Conservation (phyloP, 148 eudicot species). For the Rhododendron vialii region DNA sequence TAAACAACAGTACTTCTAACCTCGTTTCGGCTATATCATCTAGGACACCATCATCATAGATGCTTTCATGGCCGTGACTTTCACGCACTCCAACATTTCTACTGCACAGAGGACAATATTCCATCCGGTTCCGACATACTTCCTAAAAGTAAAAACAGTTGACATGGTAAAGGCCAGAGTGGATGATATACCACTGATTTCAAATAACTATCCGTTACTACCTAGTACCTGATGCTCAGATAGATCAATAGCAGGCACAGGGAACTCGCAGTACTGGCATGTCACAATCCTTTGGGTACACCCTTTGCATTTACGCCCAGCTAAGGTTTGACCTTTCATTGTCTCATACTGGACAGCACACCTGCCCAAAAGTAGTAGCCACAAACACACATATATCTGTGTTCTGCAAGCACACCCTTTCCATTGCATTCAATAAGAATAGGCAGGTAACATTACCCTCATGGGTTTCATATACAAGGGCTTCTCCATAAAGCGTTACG, state of each 20-base stretch:
- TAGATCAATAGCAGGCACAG: conserved; percentile 79
- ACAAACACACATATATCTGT: too few species aligned
- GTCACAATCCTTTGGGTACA: conserved; percentile 81
- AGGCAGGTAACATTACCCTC: too few species aligned
- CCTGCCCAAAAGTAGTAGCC: conserved; percentile 41
- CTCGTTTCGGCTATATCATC: conserved; percentile 28
- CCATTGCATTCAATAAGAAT: too few species aligned
- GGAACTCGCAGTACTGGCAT: conserved; percentile 90
- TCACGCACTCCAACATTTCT: conserved; percentile 44
- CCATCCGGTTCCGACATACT: conserved; percentile 94
- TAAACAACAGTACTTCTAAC: too few species aligned
- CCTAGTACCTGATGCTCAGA: conserved; percentile 69
- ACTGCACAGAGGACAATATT: conserved; percentile 57
- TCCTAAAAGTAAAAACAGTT: conserved; percentile 42
- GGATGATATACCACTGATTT: neutral
- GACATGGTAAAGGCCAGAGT: neutral
- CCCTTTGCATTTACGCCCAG: conserved; percentile 74
- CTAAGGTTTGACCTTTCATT: conserved; percentile 68
- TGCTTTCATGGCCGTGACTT: conserved; percentile 62
- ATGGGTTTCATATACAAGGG: too few species aligned
- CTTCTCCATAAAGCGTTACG: too few species aligned
- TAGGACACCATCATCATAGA: conserved; percentile 44
- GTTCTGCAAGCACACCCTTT: neutral
- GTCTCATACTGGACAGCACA: conserved; percentile 29
- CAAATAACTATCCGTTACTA: conserved; percentile 15